A percentile compares a stretch with the other conserved stretches of the same genome.
phyloP scores from a whole-genome alignment of 805 yeast species.

The Teunomyces aglyptinius region DNA sequence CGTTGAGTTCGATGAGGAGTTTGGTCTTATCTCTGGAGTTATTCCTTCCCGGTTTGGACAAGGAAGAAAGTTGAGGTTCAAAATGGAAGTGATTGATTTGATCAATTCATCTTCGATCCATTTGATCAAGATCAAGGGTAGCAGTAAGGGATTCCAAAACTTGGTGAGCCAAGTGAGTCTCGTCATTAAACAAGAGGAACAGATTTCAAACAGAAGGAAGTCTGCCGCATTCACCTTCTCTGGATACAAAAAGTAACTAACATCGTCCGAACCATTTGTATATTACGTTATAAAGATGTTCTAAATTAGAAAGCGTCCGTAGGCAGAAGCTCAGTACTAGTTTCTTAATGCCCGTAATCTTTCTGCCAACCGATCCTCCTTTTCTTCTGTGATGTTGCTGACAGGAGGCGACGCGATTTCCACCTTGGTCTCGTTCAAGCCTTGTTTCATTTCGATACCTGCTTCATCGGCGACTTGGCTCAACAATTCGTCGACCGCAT shows the following conservation, averaged over 20 bases:
- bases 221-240: constrained; percentile 11
- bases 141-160: constrained; percentile 44
- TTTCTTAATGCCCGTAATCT: constrained; percentile 80
- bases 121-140: constrained; percentile 45
- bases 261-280: not conserved
- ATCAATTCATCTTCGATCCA: constrained; percentile 39
- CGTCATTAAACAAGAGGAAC: constrained; percentile 45
- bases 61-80: constrained; percentile 48
- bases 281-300: constrained; percentile 1
- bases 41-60: constrained; percentile 47
- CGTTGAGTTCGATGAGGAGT: constrained; percentile 43
- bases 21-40: constrained; percentile 43
- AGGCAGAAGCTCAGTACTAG: constrained; percentile 8
- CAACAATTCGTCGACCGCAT: constrained; percentile 87
- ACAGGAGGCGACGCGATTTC: constrained; percentile 42
- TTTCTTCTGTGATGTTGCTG: constrained; percentile 53
- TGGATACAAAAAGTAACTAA: constrained; percentile 7
- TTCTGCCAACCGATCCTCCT: constrained; percentile 86
- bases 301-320: not conserved
- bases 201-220: constrained; percentile 13
- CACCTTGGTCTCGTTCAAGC: constrained; percentile 65
- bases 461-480: constrained; percentile 96
- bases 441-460: constrained; percentile 87
- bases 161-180: constrained; percentile 42
- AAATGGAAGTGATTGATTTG: constrained; percentile 41